Evolutionary conservation across 768 basidiomycete species (phyloP), one percentile per base, ranked within the genome.

Genomic region (Termitomyces titanicus): DNA sequence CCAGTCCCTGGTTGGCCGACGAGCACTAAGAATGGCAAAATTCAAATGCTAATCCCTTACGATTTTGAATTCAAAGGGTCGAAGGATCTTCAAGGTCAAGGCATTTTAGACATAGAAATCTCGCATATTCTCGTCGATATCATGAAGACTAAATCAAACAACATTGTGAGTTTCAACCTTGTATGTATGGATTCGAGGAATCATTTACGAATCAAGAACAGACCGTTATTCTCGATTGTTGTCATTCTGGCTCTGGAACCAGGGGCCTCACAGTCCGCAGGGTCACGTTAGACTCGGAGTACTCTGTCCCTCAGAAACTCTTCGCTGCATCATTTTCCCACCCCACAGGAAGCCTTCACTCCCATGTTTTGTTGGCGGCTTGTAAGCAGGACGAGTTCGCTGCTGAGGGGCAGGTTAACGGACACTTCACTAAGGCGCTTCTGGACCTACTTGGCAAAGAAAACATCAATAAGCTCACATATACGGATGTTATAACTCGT

Each of bases 151-250:
- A 60, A 53, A 46, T 56, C 56, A 0, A 34, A 60, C 35, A 60
- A 60, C 40, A 60, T 60, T 8, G 59, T 56, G 31, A 22, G 51
- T 22, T 44, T 7, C 8, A 4, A 8, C 13, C n/a, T 31, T 20
- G 25, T 18, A n/a, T n/a, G n/a, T n/a, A n/a, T 35, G 20, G n/a
- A 18, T 25, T 7, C 7, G 0, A 11, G 20, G 17, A 15, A 31
- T n/a, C n/a, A 17, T 47, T 51, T 22, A 8, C 42, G 17, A 15
- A 29, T 15, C 13, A 1, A 42, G 27, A 10, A 44, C 24, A 60
- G 59, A 60, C 59, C 3, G 45, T 57, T 17, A 49, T 60, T 31
- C 12, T 60, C 6, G 59, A 60, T 25, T 60, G 59, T 24, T 53
- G 56, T 25, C 31, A 43, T 29, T 55, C 50, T 5, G 50, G 29